Base-by-base conservation (phyloP, 2,329 filamentous ascomycete species). In the Kalaharituber pfeilii region DNA sequence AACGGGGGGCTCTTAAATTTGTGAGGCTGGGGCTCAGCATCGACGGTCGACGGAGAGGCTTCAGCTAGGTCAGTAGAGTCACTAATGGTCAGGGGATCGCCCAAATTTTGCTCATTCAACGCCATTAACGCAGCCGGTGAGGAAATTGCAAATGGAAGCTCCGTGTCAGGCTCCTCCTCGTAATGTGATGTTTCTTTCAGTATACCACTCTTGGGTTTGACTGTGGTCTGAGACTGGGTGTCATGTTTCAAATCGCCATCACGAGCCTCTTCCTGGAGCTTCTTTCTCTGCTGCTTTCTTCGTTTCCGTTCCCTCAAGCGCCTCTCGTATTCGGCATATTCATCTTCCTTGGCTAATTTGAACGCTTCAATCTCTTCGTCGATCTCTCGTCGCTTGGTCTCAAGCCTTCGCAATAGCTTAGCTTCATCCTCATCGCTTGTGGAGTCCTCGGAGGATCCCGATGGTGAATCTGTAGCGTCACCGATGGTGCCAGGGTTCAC, bases 341-440 rank as follows among this genome's bases (percentile, higher is more conserved):
- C 59, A 8, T 49, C 55, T 39, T 59, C 56, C 49, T 61, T 61
- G 7, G 26, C 44, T 42, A 39, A 27, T 36, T 49, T 56, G 50
- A 60, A 61, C 22, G 50, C 53, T 47, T 59, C 58, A n/a, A 61
- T 61, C 55, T 61, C 59, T 24, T 56, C 52, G 50, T 59, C 58
- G 50, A 61, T 54, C 47, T 61, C 57, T 11, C 50, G 42, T 25
- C 59, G 53, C 47, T 58, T 56, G 29, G 55, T 54, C 18, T 55
- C 52, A 39, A 61, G 52, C 44, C 42, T 56, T 25, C 53, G 53
- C 13, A 59, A 51, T 24, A 59, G 51, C 50, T 39, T 57, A n/a
- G 9, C 26, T 22, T 58, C 57, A 18, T 56, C 45, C 36, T 51
- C 50, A 53, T 59, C 57, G 15, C 13, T 39, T 18, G 33, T 39